Conservation (phyloP, 495 filamentous ascomycete species). For the Lichina pygmaea region DNA sequence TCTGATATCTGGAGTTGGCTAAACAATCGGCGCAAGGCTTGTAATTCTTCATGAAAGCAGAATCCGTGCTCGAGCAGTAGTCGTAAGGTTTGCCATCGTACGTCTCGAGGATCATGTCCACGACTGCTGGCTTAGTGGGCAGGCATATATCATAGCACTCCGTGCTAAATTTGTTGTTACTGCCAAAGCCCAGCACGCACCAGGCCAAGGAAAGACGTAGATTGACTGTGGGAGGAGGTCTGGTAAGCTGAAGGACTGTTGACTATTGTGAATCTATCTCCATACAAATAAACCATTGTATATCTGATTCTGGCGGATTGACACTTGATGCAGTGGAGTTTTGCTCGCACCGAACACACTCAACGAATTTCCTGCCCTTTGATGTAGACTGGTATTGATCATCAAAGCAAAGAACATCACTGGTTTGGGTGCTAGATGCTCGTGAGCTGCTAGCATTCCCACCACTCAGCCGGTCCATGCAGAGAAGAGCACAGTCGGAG, state of each 20-base stretch:
- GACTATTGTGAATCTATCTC: neutral
- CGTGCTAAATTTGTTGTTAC: neutral
- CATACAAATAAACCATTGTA: neutral
- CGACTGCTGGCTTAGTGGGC: neutral
- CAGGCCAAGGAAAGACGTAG: neutral
- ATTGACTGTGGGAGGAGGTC: neutral
- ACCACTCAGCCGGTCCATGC: neutral
- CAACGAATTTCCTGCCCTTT: neutral
- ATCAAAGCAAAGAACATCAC: neutral
- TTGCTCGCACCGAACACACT: neutral
- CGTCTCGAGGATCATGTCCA: neutral
- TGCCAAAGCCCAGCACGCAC: neutral
- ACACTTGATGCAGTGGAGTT: neutral
- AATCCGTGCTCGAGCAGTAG: neutral
- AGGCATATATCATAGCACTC: neutral
- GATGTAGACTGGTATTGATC: neutral
- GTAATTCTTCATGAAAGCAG: neutral
- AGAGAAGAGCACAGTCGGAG: neutral
- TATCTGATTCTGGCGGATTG: neutral
- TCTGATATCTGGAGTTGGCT: neutral
- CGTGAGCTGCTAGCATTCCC: neutral
- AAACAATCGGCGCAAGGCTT: neutral
- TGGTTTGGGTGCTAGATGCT: neutral
- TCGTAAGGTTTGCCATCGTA: neutral
- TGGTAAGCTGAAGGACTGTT: neutral